These are phyloP conservation scores for Astragalus glycyphyllos DNA, from an alignment of 306 rosid species.

Conservation along the genomic window DNA sequence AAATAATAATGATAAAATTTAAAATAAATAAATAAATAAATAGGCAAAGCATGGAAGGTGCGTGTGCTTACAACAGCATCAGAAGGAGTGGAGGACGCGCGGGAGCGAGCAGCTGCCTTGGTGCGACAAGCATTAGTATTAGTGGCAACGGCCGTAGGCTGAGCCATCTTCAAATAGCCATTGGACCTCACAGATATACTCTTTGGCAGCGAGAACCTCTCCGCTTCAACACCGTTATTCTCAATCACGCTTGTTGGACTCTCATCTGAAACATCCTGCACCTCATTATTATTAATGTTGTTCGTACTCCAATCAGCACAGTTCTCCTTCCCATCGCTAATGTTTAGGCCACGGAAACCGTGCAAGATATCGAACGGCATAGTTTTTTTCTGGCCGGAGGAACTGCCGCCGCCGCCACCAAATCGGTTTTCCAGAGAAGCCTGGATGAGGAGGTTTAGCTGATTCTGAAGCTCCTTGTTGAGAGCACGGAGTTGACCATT, in stretches of 20 bases:
- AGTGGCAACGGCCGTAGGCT: slow-evolving; percentile 41
- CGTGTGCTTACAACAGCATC: slow-evolving; percentile 64
- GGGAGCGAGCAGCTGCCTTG: slow-evolving; percentile 58
- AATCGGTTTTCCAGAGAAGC: slow-evolving; percentile 54
- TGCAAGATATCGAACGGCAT: slow-evolving; percentile 48
- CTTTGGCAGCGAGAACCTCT: slow-evolving; percentile 81
- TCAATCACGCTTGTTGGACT: slow-evolving; percentile 74
- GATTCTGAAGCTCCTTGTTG: slow-evolving; percentile 75
- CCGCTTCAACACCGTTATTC: slow-evolving; percentile 56
- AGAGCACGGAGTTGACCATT: slow-evolving; percentile 68
- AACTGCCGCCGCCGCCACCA: slow-evolving; percentile 46
- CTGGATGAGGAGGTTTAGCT: slow-evolving; percentile 66
- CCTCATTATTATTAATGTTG: slow-evolving; percentile 37
- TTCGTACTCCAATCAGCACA: slow-evolving; percentile 50
- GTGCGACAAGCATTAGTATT: slow-evolving; percentile 52
- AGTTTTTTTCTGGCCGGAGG: slow-evolving; percentile 44
- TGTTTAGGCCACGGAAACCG: slow-evolving; percentile 45
- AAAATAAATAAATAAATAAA: neutral
- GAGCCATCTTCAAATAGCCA: slow-evolving; percentile 74
- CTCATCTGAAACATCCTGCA: slow-evolving; percentile 54
- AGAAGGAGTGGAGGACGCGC: slow-evolving; percentile 51
- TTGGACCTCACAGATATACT: slow-evolving; percentile 90
- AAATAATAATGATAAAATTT: neutral
- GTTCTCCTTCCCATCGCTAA: slow-evolving; percentile 54
- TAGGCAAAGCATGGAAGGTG: neutral